Percentiles rank a stretch among this genome's conserved stretches.
Conservation (phyloP, 768 basidiomycete genomes). For the Sarcodon sp. region DNA sequence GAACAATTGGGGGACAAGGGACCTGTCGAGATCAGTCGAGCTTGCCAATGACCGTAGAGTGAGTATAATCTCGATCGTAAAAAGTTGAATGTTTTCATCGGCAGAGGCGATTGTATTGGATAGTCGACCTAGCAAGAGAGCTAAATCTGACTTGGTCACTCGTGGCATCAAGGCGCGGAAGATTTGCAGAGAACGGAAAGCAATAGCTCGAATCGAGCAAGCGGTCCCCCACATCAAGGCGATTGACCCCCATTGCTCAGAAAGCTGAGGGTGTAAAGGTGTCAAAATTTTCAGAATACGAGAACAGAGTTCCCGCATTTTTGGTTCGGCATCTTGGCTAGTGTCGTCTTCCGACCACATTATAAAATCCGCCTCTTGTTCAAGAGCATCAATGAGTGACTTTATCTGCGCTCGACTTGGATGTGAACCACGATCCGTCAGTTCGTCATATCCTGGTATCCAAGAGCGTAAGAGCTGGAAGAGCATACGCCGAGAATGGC, state of each 20-base stretch:
- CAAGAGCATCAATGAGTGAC: slow-evolving; percentile 37
- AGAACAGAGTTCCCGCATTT: slow-evolving; percentile 57
- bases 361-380: slow-evolving; percentile 38
- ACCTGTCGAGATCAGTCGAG: slow-evolving; percentile 40
- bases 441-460: slow-evolving; percentile 63
- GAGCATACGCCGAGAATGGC: slow-evolving; percentile 63
- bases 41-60: slow-evolving; percentile 57
- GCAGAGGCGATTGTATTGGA: slow-evolving; percentile 73
- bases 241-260: slow-evolving; percentile 67
- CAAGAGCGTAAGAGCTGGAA: slow-evolving; percentile 80
- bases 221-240: slow-evolving; percentile 78
- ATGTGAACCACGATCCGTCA: slow-evolving; percentile 43
- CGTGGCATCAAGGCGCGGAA: slow-evolving; percentile 70
- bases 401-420: slow-evolving; percentile 37
- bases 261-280: slow-evolving; percentile 56
- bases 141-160: slow-evolving; percentile 59
- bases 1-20: slow-evolving; percentile 70
- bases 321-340: slow-evolving; percentile 39
- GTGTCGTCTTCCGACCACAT: slow-evolving; percentile 69
- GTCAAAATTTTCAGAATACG: slow-evolving; percentile 55
- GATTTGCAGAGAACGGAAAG: slow-evolving; percentile 84
- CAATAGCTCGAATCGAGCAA: slow-evolving; percentile 75
- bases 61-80: slow-evolving; percentile 71
- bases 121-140: slow-evolving; percentile 67
- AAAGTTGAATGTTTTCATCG: slow-evolving; percentile 67